Percentiles rank a stretch among this genome's conserved stretches.
Evolutionary conservation across 441 rosid genomes (phyloP).

Genomic region (Kokia cookei): DNA sequence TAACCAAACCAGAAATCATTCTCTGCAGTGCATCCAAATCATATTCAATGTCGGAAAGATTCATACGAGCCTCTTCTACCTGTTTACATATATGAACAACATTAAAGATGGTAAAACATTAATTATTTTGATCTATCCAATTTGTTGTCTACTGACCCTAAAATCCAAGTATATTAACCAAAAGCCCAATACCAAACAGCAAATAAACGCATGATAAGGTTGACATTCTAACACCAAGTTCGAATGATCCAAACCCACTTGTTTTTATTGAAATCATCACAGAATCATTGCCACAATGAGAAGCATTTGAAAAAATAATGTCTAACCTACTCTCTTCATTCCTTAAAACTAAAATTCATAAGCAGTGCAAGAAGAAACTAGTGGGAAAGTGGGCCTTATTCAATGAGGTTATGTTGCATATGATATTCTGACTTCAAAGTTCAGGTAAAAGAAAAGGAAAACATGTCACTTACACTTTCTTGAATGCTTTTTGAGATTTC

Average conservation of each 20-base stretch:
- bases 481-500: conserved; percentile 70
- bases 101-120: background rate
- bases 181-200: background rate
- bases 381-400: background rate
- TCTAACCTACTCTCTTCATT: background rate
- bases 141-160: background rate
- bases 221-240: background rate
- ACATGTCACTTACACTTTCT: conserved; percentile 44
- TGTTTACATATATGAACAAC: conserved; percentile 23
- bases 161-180: background rate
- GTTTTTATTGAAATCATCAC: background rate
- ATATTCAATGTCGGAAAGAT: conserved; percentile 55
- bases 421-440: background rate
- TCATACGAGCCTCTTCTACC: conserved; percentile 59
- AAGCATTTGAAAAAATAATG: background rate
- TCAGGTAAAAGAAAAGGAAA: background rate
- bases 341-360: background rate
- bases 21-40: conserved; percentile 58
- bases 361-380: background rate
- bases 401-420: background rate
- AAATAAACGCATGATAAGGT: background rate
- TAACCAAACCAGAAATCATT: conserved; percentile 62
- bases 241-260: background rate
- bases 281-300: background rate
- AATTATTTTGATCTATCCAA: background rate